phyloP scores from a whole-genome alignment of 345 rosid species.

The Mallotus nudiflorus region DNA sequence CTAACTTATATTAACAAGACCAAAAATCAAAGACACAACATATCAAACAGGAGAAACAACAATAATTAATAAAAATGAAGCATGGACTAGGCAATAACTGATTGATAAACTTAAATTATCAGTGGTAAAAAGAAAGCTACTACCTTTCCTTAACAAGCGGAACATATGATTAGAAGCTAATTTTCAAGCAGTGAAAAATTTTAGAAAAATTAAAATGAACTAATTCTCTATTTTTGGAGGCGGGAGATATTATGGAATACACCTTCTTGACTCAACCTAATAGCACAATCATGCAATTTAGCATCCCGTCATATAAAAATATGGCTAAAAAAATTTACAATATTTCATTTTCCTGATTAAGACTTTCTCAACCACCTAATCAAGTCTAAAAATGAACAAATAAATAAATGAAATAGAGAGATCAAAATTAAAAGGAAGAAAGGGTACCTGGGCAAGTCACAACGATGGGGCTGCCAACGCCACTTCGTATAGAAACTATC shows the following conservation, averaged over 20 bases:
- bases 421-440: not conserved
- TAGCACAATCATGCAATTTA: not conserved
- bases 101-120: not conserved
- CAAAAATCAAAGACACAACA: not conserved
- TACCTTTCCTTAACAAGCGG: not conserved
- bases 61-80: not conserved
- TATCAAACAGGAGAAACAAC: not conserved
- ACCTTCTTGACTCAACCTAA: not conserved
- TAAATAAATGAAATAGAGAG: not conserved
- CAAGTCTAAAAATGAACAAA: too few species aligned
- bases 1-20: not conserved
- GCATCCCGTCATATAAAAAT: not conserved
- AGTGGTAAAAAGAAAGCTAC: not conserved
- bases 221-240: not conserved
- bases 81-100: not conserved
- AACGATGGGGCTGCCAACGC: constrained; percentile 74
- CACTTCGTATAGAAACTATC: constrained; percentile 69
- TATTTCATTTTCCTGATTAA: not conserved
- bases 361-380: constrained; percentile 8
- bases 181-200: not conserved
- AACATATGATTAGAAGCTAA: not conserved
- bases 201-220: not conserved
- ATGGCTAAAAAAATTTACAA: too few species aligned
- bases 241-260: not conserved
- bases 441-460: constrained; percentile 65